Evolutionary conservation across 2,329 filamentous ascomycete genomes (phyloP).

Genomic region (Phialophora macrospora): DNA sequence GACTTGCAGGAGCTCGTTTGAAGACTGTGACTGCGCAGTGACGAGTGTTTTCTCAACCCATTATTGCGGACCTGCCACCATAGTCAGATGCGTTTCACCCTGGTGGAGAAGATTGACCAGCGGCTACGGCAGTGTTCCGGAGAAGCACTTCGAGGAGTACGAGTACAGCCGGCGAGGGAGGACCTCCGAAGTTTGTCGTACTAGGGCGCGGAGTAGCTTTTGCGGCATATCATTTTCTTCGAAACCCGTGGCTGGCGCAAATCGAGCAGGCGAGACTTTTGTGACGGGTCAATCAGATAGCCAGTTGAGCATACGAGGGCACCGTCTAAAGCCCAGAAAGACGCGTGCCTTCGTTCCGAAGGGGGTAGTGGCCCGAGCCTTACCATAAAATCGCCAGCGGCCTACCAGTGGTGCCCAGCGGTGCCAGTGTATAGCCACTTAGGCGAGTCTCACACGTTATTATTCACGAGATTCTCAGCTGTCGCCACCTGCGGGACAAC

Average conservation of each 20-base stretch:
- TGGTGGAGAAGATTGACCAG: slow-evolving; percentile 1
- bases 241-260: not conserved
- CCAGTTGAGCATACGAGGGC: slow-evolving; percentile 3
- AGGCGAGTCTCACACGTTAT: not conserved
- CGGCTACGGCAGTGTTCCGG: slow-evolving; percentile 4
- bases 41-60: slow-evolving; percentile 11
- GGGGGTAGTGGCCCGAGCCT: slow-evolving; percentile 2
- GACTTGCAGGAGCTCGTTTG: slow-evolving; percentile 17
- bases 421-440: not conserved
- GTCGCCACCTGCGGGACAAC: not conserved
- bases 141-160: not conserved
- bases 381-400: not conserved
- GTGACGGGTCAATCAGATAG: slow-evolving; percentile 5
- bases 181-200: slow-evolving; percentile 1
- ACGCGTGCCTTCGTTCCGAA: not conserved
- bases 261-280: not conserved
- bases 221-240: not conserved
- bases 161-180: not conserved
- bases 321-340: not conserved
- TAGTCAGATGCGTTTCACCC: slow-evolving; percentile 13
- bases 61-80: not conserved
- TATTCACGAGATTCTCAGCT: slow-evolving; percentile 3
- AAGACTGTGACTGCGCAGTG: slow-evolving; percentile 15
- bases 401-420: not conserved
- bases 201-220: slow-evolving; percentile 2